A percentile compares a stretch with the other conserved stretches of the same genome.
Conservation (phyloP, 2,329 filamentous ascomycete genomes). For the Podosphaera aphanis region DNA sequence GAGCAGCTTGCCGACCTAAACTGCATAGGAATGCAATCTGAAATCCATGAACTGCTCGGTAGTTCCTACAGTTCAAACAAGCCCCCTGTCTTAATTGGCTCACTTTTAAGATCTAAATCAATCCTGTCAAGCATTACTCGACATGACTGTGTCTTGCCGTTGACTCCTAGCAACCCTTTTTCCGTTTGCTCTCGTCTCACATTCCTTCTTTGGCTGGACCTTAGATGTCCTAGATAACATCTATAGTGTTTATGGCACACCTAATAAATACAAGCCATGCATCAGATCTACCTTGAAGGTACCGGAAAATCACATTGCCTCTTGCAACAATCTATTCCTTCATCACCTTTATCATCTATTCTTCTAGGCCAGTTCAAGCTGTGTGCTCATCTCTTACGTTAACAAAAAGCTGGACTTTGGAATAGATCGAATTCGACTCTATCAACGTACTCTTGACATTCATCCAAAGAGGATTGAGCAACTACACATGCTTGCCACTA, state of each 20-base stretch:
- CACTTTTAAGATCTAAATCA: background rate
- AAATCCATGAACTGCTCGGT: conserved; percentile 11
- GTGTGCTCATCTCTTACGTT: conserved; percentile 6
- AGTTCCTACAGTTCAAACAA: conserved; percentile 16
- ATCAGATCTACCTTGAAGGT: conserved; percentile 18
- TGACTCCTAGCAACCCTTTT: conserved; percentile 9
- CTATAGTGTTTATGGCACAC: conserved; percentile 23
- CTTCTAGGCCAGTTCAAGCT: conserved; percentile 4
- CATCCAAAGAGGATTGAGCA: background rate
- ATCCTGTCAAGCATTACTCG: conserved; percentile 7
- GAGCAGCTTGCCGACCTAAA: conserved; percentile 16
- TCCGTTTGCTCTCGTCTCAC: conserved; percentile 11
- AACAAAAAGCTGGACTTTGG: conserved; percentile 6
- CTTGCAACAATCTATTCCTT: conserved; percentile 15
- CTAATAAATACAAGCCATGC: conserved; percentile 21
- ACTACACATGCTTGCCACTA: conserved; percentile 10
- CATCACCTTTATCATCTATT: conserved; percentile 7
- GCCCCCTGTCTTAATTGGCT: conserved; percentile 11
- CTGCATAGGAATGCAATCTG: background rate
- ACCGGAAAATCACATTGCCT: conserved; percentile 15
- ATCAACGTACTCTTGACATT: conserved; percentile 5
- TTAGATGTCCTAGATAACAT: conserved; percentile 13
- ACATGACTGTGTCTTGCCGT: conserved; percentile 13
- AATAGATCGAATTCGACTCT: background rate
- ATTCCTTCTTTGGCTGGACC: conserved; percentile 21